phyloP scores from a whole-genome alignment of 108 stramenopile genomes.

The Skeletonema marinoi region DNA sequence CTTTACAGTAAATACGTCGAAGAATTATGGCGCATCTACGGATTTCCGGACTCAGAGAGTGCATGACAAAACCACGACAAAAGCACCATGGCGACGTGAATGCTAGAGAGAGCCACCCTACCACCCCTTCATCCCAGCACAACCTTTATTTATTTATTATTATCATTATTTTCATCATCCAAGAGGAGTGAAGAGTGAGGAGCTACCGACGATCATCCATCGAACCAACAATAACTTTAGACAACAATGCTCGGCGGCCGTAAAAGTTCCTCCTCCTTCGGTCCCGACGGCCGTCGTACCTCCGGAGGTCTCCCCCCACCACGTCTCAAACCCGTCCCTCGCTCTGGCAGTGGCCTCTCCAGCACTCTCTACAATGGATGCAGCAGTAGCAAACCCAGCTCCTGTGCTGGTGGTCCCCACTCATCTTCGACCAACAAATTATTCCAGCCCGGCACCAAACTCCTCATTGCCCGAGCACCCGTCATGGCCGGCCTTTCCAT shows the following conservation, averaged over 20 bases:
- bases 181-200: too few species aligned
- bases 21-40: too few species aligned
- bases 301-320: constrained; percentile 6
- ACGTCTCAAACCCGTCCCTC: constrained; percentile 25
- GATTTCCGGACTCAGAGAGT: too few species aligned
- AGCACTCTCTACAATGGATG: constrained; percentile 8
- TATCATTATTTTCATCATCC: background rate
- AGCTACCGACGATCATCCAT: background rate
- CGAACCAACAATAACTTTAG: background rate
- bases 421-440: constrained; percentile 25
- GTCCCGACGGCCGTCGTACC: constrained; percentile 57
- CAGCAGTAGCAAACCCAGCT: background rate
- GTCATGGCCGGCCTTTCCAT: constrained; percentile 63
- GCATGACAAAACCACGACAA: too few species aligned
- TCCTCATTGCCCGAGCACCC: constrained; percentile 63
- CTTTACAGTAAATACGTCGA: too few species aligned
- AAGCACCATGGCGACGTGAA: too few species aligned
- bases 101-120: background rate
- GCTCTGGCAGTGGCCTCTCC: constrained; percentile 28
- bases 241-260: constrained; percentile 32
- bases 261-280: constrained; percentile 50
- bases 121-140: background rate
- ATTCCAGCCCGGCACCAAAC: constrained; percentile 49
- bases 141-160: background rate
- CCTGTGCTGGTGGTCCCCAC: background rate